Percentiles rank a stretch among this genome's conserved stretches.
phyloP scores from a whole-genome alignment of 177 flowering plant species.

The Vitis hybrid region DNA sequence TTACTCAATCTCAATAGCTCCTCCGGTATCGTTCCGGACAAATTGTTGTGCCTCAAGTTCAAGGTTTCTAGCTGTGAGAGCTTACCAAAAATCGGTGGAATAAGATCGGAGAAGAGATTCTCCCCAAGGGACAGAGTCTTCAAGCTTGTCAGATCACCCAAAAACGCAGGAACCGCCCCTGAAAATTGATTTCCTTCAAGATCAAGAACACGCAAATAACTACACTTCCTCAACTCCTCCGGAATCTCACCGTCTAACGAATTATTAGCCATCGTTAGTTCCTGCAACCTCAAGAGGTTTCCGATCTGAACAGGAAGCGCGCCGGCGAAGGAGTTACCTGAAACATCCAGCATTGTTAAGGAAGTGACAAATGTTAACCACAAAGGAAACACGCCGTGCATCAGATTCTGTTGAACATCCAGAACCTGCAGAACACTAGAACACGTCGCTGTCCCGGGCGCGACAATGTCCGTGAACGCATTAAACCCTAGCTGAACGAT shows the following conservation, averaged over 20 bases:
- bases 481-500: conserved; percentile 68
- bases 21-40: conserved; percentile 40
- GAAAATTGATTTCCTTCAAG: conserved; percentile 50
- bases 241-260: conserved; percentile 48
- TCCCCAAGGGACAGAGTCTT: conserved; percentile 30
- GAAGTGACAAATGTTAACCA: conserved; percentile 52
- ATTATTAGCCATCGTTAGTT: conserved; percentile 50
- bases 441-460: conserved; percentile 32
- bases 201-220: conserved; percentile 38
- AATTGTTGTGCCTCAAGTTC: conserved; percentile 38
- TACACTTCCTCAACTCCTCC: conserved; percentile 37
- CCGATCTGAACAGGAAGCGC: conserved; percentile 43
- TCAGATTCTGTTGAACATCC: conserved; percentile 59
- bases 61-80: conserved; percentile 35
- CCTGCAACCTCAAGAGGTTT: conserved; percentile 34
- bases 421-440: conserved; percentile 55
- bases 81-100: conserved; percentile 38
- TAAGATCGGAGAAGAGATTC: conserved; percentile 45
- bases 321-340: conserved; percentile 54
- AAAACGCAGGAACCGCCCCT: conserved; percentile 44
- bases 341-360: conserved; percentile 50
- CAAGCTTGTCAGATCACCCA: conserved; percentile 34
- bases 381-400: conserved; percentile 49
- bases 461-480: conserved; percentile 43
- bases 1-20: conserved; percentile 38